These are phyloP conservation scores for Brassica juncea DNA, from an alignment of 345 rosid species.

Conservation along the genomic window DNA sequence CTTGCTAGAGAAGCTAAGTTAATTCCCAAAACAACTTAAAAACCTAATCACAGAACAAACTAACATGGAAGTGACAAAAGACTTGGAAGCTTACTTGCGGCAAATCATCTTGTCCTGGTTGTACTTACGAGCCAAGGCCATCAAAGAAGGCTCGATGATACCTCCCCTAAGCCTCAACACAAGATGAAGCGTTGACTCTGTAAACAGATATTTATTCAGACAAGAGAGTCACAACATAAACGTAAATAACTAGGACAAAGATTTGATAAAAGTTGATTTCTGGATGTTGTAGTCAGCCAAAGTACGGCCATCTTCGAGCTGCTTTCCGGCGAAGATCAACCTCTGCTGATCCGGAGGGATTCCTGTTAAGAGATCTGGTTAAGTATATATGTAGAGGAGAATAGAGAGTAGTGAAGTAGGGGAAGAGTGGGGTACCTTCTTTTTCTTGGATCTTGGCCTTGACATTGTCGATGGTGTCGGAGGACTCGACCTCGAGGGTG, in stretches of 20 bases:
- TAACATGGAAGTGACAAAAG: not conserved
- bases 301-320: conserved; percentile 93
- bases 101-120: conserved; percentile 92
- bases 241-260: not conserved
- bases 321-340: conserved; percentile 87
- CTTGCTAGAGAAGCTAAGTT: conserved; percentile 51
- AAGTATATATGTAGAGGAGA: not conserved
- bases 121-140: conserved; percentile 85
- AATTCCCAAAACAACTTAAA: conserved; percentile 21
- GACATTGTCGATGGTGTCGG: conserved; percentile 87
- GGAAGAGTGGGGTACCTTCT: conserved; percentile 50
- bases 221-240: not conserved
- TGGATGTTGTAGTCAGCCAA: conserved; percentile 90
- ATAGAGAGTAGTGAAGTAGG: not conserved
- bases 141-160: conserved; percentile 90
- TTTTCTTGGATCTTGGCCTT: conserved; percentile 94
- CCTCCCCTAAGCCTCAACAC: conserved; percentile 90
- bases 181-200: conserved; percentile 83
- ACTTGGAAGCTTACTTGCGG: conserved; percentile 65
- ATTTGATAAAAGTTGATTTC: conserved; percentile 41
- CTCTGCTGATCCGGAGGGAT: conserved; percentile 95
- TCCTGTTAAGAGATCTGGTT: conserved; percentile 41
- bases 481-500: conserved; percentile 91
- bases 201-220: not conserved
- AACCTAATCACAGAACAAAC: not conserved